These are phyloP conservation scores for Primulina huaijiensis DNA, from an alignment of 257 asterid genomes.

Conservation along the genomic window DNA sequence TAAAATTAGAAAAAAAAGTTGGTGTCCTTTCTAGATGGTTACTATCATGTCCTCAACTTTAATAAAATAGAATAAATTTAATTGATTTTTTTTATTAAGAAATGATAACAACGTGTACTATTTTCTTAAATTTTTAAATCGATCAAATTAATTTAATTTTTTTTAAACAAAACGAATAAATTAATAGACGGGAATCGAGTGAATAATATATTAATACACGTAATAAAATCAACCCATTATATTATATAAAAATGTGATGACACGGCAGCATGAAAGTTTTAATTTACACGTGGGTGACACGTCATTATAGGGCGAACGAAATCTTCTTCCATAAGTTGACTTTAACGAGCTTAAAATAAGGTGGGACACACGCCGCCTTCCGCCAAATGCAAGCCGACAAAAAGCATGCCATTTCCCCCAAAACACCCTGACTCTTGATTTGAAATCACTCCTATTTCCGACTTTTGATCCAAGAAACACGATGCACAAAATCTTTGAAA, in stretches of 20 bases:
- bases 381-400: slow-evolving; percentile 17
- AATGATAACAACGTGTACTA: no score
- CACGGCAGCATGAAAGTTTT: not conserved
- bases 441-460: not conserved
- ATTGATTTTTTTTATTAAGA: no score
- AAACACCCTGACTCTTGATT: not conserved
- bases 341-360: not conserved
- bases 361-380: not conserved
- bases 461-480: not conserved
- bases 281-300: slow-evolving; percentile 7
- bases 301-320: slow-evolving; percentile 4
- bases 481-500: not conserved
- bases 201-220: no score
- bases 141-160: no score
- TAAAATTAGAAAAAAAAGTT: no score
- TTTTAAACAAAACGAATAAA: no score
- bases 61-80: no score
- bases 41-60: no score
- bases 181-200: no score
- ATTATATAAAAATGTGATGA: not conserved
- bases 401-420: not conserved
- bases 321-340: not conserved
- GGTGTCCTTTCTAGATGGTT: no score
- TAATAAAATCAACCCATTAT: no score
- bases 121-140: no score